Evolutionary conservation across 352 stramenopile genomes (phyloP).

Genomic region (Phytophthora meadii): DNA sequence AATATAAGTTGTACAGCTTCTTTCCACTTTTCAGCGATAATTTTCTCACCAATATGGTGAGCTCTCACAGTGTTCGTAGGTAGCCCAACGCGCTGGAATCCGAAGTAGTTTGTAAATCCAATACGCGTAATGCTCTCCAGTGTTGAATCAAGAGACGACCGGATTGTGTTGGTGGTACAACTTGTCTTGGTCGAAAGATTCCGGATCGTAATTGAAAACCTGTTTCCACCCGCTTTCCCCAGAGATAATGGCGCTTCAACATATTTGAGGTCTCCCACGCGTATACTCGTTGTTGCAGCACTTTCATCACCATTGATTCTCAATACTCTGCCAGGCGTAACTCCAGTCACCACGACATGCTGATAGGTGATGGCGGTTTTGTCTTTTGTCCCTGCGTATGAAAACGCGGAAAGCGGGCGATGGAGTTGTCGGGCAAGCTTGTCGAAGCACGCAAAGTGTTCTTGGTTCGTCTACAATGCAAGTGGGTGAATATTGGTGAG

Average conservation of each 20-base stretch:
- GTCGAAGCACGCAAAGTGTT: conserved; percentile 81
- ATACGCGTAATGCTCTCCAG: conserved; percentile 40
- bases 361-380: conserved; percentile 77
- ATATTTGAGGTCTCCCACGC: conserved; percentile 64
- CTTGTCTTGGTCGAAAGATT: conserved; percentile 33
- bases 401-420: conserved; percentile 60
- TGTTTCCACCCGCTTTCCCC: conserved; percentile 62
- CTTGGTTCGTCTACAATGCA: conserved; percentile 59
- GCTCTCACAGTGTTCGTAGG: conserved; percentile 52
- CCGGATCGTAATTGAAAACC: conserved; percentile 66
- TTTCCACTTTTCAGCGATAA: conserved; percentile 70
- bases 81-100: conserved; percentile 76
- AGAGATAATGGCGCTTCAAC: conserved; percentile 58
- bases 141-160: conserved; percentile 24
- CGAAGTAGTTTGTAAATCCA: conserved; percentile 87
- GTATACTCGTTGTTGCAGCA: conserved; percentile 24
- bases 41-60: conserved; percentile 77
- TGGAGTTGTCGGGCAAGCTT: conserved; percentile 51
- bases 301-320: conserved; percentile 36
- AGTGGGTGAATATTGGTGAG: neutral
- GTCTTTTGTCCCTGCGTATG: conserved; percentile 79
- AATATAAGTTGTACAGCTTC: conserved; percentile 59
- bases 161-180: conserved; percentile 9
- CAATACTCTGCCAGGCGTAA: conserved; percentile 53
- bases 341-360: conserved; percentile 60